Evolutionary conservation across 2,329 filamentous ascomycete genomes (phyloP).

Genomic region (Ophiocordyceps australis): DNA sequence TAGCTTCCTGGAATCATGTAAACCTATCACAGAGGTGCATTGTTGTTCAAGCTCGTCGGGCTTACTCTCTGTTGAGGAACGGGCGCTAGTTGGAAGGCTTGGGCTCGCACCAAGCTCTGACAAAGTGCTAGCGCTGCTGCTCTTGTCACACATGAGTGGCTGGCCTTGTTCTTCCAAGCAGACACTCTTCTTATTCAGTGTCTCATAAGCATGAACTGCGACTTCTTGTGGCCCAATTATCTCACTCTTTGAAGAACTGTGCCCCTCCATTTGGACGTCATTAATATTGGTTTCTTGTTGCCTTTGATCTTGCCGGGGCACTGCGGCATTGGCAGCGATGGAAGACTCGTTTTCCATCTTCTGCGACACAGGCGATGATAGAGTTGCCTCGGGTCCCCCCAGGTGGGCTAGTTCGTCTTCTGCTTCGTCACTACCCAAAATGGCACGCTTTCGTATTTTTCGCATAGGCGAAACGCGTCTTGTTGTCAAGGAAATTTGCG

Average conservation of each 20-base stretch:
- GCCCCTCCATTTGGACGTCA: neutral
- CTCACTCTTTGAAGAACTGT: neutral
- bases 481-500: slow-evolving; percentile 2
- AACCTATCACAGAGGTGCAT: too few species aligned
- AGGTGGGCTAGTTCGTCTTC: slow-evolving; percentile 4
- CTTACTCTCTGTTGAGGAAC: neutral
- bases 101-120: neutral
- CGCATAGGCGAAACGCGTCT: slow-evolving; percentile 4
- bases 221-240: slow-evolving; percentile 1
- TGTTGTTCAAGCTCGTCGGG: too few species aligned
- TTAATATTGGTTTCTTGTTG: neutral
- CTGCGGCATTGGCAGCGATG: slow-evolving; percentile 1
- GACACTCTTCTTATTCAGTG: slow-evolving; percentile 15
- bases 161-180: slow-evolving; percentile 8
- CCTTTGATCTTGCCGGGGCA: neutral
- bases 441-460: slow-evolving; percentile 1
- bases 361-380: slow-evolving; percentile 11
- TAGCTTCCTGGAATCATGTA: too few species aligned
- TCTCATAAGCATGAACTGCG: slow-evolving; percentile 3
- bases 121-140: neutral
- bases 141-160: neutral
- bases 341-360: neutral
- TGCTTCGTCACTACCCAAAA: slow-evolving; percentile 1
- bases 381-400: slow-evolving; percentile 6
- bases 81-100: neutral